A percentile compares a stretch with the other conserved stretches of the same genome.
These are phyloP conservation scores for Alloteropsis semialata DNA, from an alignment of 176 grass and related monocot species.

Conservation along the genomic window DNA sequence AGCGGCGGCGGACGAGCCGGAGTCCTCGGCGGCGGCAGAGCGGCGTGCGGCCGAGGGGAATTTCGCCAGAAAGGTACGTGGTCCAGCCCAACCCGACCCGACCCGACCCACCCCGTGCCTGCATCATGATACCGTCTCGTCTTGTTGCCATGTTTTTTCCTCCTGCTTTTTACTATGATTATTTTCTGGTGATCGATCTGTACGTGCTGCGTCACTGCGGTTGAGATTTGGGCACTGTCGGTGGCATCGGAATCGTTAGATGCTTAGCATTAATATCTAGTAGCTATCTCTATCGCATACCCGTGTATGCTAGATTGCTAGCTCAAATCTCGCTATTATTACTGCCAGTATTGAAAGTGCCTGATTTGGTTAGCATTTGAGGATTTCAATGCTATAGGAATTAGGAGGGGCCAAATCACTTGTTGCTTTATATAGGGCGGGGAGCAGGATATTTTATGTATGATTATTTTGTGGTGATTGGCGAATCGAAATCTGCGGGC, in stretches of 20 bases:
- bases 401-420: neutral
- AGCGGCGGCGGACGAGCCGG: neutral
- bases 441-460: constrained; percentile 49
- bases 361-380: constrained; percentile 13
- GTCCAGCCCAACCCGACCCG: constrained; percentile 44
- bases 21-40: neutral
- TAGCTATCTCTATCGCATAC: neutral
- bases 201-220: neutral
- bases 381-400: neutral
- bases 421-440: neutral
- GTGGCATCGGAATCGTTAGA: neutral
- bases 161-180: neutral
- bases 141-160: neutral
- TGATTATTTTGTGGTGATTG: neutral
- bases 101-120: neutral
- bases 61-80: constrained; percentile 43
- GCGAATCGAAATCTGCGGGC: neutral
- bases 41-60: constrained; percentile 21
- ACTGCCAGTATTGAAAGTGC: neutral
- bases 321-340: neutral
- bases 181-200: constrained; percentile 11
- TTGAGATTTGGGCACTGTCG: neutral
- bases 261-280: constrained; percentile 15
- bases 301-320: neutral
- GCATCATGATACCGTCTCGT: constrained; percentile 25